Percentiles rank a stretch among this genome's conserved stretches.
These are phyloP conservation scores for Paxillus ammoniavirescens DNA, from an alignment of 768 basidiomycete genomes.

Conservation along the genomic window DNA sequence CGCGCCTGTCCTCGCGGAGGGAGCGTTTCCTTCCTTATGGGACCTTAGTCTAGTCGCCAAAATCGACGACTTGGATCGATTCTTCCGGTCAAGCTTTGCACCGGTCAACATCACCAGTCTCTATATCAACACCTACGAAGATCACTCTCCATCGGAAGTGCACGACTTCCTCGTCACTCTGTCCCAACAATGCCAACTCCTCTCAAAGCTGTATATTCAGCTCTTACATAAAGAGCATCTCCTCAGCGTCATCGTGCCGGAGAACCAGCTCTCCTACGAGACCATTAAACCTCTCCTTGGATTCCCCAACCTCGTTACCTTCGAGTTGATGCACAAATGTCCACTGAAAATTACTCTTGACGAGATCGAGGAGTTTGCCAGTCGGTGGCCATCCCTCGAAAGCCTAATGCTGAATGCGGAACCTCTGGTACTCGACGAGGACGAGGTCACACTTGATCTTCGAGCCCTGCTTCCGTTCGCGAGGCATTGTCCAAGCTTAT, in stretches of 20 bases:
- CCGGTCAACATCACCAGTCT: constrained; percentile 51
- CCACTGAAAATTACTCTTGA: constrained; percentile 35
- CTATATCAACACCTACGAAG: constrained; percentile 47
- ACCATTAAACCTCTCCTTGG: constrained; percentile 37
- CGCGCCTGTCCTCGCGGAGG: constrained; percentile 41
- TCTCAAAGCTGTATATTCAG: constrained; percentile 43
- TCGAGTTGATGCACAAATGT: constrained; percentile 32
- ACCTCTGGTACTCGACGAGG: constrained; percentile 31
- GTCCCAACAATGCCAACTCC: constrained; percentile 45
- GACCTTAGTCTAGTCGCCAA: constrained; percentile 49
- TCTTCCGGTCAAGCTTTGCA: constrained; percentile 43
- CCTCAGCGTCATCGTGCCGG: constrained; percentile 11
- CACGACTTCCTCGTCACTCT: constrained; percentile 43
- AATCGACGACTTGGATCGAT: constrained; percentile 43
- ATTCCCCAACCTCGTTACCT: constrained; percentile 30
- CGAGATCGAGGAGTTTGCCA: constrained; percentile 46
- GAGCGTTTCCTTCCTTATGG: constrained; percentile 51
- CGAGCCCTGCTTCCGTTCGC: constrained; percentile 40
- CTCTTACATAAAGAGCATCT: constrained; percentile 23
- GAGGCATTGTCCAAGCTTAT: constrained; percentile 36
- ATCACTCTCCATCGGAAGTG: constrained; percentile 43
- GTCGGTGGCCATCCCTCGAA: constrained; percentile 44
- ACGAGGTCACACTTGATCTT: constrained; percentile 32
- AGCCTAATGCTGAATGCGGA: constrained; percentile 46
- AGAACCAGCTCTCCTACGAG: constrained; percentile 33